These are phyloP conservation scores for Solanum sparsipilum DNA, from an alignment of 257 asterid species.

Conservation along the genomic window DNA sequence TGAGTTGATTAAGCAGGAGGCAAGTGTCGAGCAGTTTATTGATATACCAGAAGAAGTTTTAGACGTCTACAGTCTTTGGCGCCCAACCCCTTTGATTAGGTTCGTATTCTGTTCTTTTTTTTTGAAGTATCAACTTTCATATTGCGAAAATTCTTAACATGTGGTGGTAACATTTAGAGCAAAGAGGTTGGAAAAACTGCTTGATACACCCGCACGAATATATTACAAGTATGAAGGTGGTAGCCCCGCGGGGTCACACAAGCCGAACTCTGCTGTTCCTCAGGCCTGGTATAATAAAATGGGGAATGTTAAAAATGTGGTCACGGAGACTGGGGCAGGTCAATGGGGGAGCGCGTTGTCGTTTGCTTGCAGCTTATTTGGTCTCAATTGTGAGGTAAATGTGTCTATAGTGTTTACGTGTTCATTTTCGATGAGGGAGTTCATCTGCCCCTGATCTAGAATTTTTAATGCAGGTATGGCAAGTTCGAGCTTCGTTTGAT, in stretches of 20 bases:
- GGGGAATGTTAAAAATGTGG: constrained; percentile 66
- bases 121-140: not conserved
- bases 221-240: constrained; percentile 93
- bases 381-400: constrained; percentile 74
- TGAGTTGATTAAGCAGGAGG: constrained; percentile 73
- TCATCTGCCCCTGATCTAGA: not conserved
- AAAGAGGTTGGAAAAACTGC: constrained; percentile 82
- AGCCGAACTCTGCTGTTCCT: constrained; percentile 91
- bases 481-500: constrained; percentile 85
- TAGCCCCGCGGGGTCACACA: constrained; percentile 96
- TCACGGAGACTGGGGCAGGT: constrained; percentile 94
- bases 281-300: constrained; percentile 85
- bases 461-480: constrained; percentile 56
- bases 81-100: constrained; percentile 96
- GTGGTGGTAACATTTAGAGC: constrained; percentile 38
- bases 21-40: constrained; percentile 38
- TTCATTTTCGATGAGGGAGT: not conserved
- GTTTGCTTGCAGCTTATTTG: constrained; percentile 80
- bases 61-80: constrained; percentile 84
- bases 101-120: constrained; percentile 2
- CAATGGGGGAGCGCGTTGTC: constrained; percentile 95
- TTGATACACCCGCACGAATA: constrained; percentile 82
- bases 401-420: not conserved
- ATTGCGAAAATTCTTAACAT: not conserved
- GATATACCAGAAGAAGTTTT: constrained; percentile 81